Evolutionary conservation across 371 early-diverging fungal genomes (phyloP), one percentile per base, ranked within the genome.

Genomic region (Lichtheimia ornata): DNA sequence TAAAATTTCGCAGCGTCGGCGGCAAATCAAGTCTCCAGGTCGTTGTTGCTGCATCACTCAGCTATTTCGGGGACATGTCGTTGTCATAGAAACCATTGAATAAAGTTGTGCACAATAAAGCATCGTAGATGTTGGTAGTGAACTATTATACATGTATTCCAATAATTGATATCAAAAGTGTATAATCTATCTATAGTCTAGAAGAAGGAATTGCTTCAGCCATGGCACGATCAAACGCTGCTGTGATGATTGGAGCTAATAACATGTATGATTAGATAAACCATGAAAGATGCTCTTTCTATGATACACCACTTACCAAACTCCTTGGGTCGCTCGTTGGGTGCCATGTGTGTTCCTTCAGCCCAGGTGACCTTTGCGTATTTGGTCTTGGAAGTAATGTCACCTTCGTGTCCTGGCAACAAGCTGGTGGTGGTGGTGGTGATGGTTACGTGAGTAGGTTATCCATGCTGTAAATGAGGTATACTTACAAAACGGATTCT

Each of bases 301-400:
- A 54, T 40, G 1, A 14, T 42, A 56, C 4, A 42, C 3, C 7
- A 15, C 57, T 18, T 56, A 56, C 57, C 60, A 24, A 59, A 45
- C 7, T 35, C 44, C 52, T 59, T 59, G 7, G 76, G 76, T 1
- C 42, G 50, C 53, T 78, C 79, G 50, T 65, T 65, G 14, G 76
- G 76, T 11, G 71, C 71, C 71, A 73, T 75, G 25, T 78, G 79
- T 4, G 66, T 58, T 1, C 79, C 79, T 28, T 71, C 64, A 4
- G 75, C 59, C 60, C 60, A 61, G 3, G 56, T 56, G 5, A 69
- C 17, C 15, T 70, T 67, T 11, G 59, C 60, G 9, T 43, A 42
- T 24, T 59, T 24, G 9, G 65, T 63, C 22, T 55, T 50, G 7
- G 22, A 22, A n/a, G 53, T 52, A 12, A 59, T 59, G 9, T 52